phyloP scores from a whole-genome alignment of 202 grass and related monocot species.

The Bolboschoenoplectus hybrid region DNA sequence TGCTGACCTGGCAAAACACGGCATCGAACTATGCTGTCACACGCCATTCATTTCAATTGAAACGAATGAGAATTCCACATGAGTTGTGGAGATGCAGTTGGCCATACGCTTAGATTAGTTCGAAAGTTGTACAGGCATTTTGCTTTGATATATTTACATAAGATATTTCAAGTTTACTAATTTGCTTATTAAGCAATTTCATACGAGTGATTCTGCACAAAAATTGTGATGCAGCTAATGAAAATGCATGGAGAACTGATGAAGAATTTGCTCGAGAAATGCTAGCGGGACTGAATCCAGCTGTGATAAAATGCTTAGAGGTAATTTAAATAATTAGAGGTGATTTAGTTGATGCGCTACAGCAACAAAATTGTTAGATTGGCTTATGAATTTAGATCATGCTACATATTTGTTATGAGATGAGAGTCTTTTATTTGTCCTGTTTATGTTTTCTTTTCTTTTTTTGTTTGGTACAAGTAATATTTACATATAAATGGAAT shows the following conservation, averaged over 20 bases:
- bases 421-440: conserved; percentile 9
- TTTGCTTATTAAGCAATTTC: neutral
- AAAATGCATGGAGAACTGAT: conserved; percentile 78
- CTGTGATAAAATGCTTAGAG: conserved; percentile 63
- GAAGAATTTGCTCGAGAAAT: conserved; percentile 90
- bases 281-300: conserved; percentile 87
- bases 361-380: neutral
- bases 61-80: neutral
- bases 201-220: neutral
- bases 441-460: neutral
- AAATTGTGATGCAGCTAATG: conserved; percentile 51
- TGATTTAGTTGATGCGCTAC: neutral
- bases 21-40: neutral
- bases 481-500: neutral
- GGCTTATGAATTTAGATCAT: neutral
- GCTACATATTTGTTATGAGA: neutral
- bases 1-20: neutral
- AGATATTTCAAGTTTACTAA: neutral
- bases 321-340: conserved; percentile 41
- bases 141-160: neutral
- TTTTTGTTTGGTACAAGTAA: neutral
- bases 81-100: neutral
- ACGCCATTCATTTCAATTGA: neutral
- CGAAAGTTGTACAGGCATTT: conserved; percentile 14
- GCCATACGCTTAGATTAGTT: neutral